phyloP scores from a whole-genome alignment of 208 protist genomes.

The Leishmania amazonensis region DNA sequence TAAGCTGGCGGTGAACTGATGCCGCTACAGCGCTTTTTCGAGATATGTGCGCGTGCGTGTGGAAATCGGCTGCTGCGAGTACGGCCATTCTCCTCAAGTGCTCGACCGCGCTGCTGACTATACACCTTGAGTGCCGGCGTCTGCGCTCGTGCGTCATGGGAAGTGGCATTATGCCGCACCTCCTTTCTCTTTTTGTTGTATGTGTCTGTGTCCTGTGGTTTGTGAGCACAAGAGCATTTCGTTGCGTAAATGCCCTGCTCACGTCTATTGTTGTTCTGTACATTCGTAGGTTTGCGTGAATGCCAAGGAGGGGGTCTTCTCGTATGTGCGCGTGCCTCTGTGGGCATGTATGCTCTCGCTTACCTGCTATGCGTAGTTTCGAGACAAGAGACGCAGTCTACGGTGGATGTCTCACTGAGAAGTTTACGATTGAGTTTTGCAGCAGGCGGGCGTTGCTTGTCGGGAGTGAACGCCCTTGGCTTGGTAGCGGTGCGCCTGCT shows the following conservation, averaged over 20 bases:
- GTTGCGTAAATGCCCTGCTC: background rate
- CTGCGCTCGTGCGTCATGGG: background rate
- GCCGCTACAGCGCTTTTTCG: background rate
- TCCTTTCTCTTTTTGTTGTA: background rate
- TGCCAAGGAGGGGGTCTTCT: background rate
- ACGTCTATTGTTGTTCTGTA: background rate
- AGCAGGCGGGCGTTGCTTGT: background rate
- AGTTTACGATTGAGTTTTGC: background rate
- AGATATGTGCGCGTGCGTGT: conserved; percentile 1
- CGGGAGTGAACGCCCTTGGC: background rate
- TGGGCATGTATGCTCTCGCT: too few species aligned
- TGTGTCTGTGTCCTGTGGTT: background rate
- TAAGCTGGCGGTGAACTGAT: conserved; percentile 16
- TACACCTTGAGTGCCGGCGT: background rate
- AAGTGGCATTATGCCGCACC: background rate
- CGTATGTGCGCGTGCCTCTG: background rate
- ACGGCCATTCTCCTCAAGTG: background rate
- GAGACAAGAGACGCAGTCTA: background rate
- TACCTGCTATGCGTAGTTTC: background rate
- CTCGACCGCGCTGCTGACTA: background rate
- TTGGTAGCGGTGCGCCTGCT: background rate
- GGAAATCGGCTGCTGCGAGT: background rate
- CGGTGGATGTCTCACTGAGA: background rate
- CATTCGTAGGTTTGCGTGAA: background rate
- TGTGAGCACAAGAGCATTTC: background rate